Conservation (phyloP, 495 filamentous ascomycete genomes). For the Cetradonia linearis region DNA sequence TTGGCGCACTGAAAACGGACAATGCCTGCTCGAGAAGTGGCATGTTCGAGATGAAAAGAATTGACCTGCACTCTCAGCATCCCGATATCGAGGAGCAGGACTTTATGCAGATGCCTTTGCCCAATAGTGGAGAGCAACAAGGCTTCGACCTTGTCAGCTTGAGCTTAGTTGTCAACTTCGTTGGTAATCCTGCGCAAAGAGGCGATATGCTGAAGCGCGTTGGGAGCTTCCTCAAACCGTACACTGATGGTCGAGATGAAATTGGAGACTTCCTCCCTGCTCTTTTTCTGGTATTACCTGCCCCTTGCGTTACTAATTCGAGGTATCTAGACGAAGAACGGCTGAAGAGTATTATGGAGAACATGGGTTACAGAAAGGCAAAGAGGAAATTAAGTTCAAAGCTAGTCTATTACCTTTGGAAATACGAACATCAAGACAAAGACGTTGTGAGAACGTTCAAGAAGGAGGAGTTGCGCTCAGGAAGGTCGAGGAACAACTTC, state of each 20-base stretch:
- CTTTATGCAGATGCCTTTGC: constrained; percentile 84
- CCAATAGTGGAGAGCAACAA: constrained; percentile 41
- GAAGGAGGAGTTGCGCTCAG: constrained; percentile 67
- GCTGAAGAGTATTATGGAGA: constrained; percentile 61
- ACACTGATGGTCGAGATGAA: constrained; percentile 18
- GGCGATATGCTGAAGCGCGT: constrained; percentile 83
- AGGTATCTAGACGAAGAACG: constrained; percentile 73
- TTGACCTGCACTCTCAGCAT: constrained; percentile 82
- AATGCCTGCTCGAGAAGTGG: constrained; percentile 72
- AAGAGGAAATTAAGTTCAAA: constrained; percentile 67
- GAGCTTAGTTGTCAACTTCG: constrained; percentile 93
- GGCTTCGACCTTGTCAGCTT: constrained; percentile 83
- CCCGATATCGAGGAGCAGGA: constrained; percentile 75
- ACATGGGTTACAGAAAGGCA: constrained; percentile 58
- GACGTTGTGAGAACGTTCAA: constrained; percentile 36
- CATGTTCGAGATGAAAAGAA: constrained; percentile 65
- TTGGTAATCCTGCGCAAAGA: constrained; percentile 60
- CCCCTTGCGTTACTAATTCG: constrained; percentile 83
- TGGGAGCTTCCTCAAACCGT: constrained; percentile 48
- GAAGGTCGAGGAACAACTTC: constrained; percentile 77
- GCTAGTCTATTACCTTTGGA: constrained; percentile 85
- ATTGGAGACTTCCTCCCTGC: constrained; percentile 46
- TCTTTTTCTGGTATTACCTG: constrained; percentile 83
- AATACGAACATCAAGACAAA: constrained; percentile 29
- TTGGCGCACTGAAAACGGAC: constrained; percentile 74